Evolutionary conservation across 257 asterid genomes (phyloP).

Genomic region (Mentha longifolia): DNA sequence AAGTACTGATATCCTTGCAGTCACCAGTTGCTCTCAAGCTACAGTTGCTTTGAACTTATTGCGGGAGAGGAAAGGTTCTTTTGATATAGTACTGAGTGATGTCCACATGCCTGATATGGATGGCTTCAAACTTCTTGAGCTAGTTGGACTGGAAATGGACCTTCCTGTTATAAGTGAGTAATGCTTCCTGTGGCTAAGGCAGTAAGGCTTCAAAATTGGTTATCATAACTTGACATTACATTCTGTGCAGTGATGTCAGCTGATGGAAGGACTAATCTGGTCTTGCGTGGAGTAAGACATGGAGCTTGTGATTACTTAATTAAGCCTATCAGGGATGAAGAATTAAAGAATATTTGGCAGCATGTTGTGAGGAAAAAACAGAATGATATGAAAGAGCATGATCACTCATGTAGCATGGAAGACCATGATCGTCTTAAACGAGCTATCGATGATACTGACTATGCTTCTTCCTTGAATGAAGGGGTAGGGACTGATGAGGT

Average conservation of each 20-base stretch:
- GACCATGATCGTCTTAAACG: slow-evolving; percentile 55
- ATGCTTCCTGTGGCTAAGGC: slow-evolving; percentile 21
- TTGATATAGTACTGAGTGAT: slow-evolving; percentile 83
- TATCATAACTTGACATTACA: slow-evolving; percentile 31
- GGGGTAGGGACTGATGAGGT: slow-evolving; percentile 57
- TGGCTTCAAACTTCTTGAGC: slow-evolving; percentile 93
- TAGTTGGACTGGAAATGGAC: slow-evolving; percentile 91
- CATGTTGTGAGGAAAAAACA: slow-evolving; percentile 82
- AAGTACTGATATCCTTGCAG: slow-evolving; percentile 50
- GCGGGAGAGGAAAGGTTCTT: slow-evolving; percentile 77
- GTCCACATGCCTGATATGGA: slow-evolving; percentile 99
- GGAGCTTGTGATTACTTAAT: slow-evolving; percentile 96
- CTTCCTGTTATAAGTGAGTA: slow-evolving; percentile 94
- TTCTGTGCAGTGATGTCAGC: slow-evolving; percentile 83
- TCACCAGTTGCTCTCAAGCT: slow-evolving; percentile 77
- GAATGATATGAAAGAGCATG: slow-evolving; percentile 64
- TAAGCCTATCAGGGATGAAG: slow-evolving; percentile 87
- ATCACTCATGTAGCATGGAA: slow-evolving; percentile 56
- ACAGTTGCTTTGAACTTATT: slow-evolving; percentile 65
- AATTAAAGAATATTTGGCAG: slow-evolving; percentile 89
- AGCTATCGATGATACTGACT: slow-evolving; percentile 59
- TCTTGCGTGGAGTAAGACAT: slow-evolving; percentile 83
- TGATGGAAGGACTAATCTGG: slow-evolving; percentile 75
- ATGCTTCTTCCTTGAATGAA: slow-evolving; percentile 64
- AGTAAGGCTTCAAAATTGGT: slow-evolving; percentile 16